Evolutionary conservation across 2,329 filamentous ascomycete genomes (phyloP), one percentile per base, ranked within the genome.

Genomic region (Madurella fahalii): DNA sequence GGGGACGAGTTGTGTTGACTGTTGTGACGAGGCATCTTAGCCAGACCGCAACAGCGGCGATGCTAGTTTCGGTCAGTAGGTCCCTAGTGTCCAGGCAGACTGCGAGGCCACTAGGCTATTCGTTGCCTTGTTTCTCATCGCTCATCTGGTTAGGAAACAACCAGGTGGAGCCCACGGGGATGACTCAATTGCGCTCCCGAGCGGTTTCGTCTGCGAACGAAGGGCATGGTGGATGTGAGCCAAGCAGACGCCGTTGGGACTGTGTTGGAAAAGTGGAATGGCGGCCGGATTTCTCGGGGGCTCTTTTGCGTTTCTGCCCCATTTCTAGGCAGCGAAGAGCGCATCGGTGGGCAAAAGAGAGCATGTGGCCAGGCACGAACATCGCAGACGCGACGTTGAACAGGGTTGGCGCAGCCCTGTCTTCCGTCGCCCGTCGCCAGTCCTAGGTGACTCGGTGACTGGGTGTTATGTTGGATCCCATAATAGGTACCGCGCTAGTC

Each of bases 21-120:
- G n/a, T n/a, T n/a, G n/a, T 25, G 17, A 16, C 31, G 46, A 53
- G 54, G 46, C 54, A 34, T 25, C 25, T 25, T 4, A 7, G 25
- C 25, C 25, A 25, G 25, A 25, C 3, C 25, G 25, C 25, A 25
- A 25, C 25, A 25, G 25, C 25, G 25, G 25, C 25, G 25, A 25
- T 25, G 25, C 25, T 25, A 25, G 47, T 40, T 40, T 53, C 52
- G 52, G 56, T 56, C 41, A 45, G 43, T 37, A 11, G 9, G 34
- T 37, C 34, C 34, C 34, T 37, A 37, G 30, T 41, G 40, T 13
- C 42, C 25, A 60, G 58, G 59, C 59, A 58, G 48, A 61, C 50
- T 32, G 40, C 59, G 54, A 57, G 53, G 55, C 54, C 48, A 32
- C 32, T 50, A 4, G 13, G n/a, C 15, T 34, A 30, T 16, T 18